A percentile compares a stretch with the other conserved stretches of the same genome.
These are phyloP conservation scores for Santalum album DNA, from an alignment of 164 flowering plant species.

Conservation along the genomic window DNA sequence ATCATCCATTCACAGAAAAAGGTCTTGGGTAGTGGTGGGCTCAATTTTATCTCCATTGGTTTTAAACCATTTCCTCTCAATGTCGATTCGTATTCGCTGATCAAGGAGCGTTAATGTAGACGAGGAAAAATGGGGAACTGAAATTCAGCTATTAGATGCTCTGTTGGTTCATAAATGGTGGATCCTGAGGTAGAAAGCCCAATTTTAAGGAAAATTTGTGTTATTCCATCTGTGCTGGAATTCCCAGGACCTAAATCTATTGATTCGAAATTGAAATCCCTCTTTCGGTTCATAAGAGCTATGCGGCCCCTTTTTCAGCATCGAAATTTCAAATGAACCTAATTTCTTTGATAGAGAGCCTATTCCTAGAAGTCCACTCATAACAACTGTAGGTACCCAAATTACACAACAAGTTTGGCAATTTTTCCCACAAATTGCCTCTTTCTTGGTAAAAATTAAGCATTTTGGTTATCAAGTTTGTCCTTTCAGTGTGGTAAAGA, in stretches of 20 bases:
- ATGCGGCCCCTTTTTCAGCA: slow-evolving; percentile 27
- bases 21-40: slow-evolving; percentile 64
- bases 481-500: slow-evolving; percentile 48
- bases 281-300: slow-evolving; percentile 52
- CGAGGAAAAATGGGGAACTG: slow-evolving; percentile 24
- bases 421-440: no score
- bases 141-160: slow-evolving; percentile 2
- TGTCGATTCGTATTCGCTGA: slow-evolving; percentile 64
- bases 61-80: no score
- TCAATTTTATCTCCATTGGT: slow-evolving; percentile 32
- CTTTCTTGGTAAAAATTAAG: no score
- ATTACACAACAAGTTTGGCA: not conserved
- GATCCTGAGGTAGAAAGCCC: not conserved
- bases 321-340: slow-evolving; percentile 66
- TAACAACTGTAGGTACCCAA: slow-evolving; percentile 85
- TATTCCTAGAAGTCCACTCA: slow-evolving; percentile 48
- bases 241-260: not conserved
- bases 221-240: not conserved
- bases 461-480: no score
- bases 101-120: slow-evolving; percentile 32
- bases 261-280: slow-evolving; percentile 52
- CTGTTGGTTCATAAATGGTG: slow-evolving; percentile 39
- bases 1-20: slow-evolving; percentile 37
- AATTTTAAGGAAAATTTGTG: slow-evolving; percentile 1
- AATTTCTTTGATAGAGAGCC: slow-evolving; percentile 65